A percentile compares a stretch with the other conserved stretches of the same genome.
Evolutionary conservation across 1,284 basidiomycete species (phyloP).

Genomic region (Neotropicomus parvogracilis): DNA sequence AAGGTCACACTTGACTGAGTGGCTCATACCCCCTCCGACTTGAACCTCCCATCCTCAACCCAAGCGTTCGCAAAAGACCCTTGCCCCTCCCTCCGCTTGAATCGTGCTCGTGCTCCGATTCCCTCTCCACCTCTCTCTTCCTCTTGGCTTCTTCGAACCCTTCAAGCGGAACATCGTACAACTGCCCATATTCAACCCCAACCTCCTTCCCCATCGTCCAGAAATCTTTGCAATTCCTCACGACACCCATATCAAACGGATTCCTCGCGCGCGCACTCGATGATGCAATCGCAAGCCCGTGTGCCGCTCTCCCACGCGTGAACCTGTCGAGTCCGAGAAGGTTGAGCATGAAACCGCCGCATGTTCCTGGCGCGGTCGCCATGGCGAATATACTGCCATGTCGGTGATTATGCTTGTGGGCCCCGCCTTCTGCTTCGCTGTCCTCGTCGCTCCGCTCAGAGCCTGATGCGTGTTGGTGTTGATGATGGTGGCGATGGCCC

Average conservation of each 20-base stretch:
- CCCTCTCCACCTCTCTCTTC: conserved; percentile 48
- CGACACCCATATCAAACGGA: conserved; percentile 87
- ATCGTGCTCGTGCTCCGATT: conserved; percentile 43
- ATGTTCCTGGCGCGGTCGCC: conserved; percentile 33
- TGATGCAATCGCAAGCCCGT: conserved; percentile 60
- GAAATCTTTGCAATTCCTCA: conserved; percentile 92
- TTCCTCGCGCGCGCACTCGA: conserved; percentile 53
- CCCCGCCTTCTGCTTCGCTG: conserved; percentile 47
- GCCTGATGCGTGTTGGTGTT: conserved; percentile 37
- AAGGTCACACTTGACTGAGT: conserved; percentile 30
- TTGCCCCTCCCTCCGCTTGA: conserved; percentile 38
- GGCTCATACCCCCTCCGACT: conserved; percentile 36
- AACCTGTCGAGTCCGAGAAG: conserved; percentile 91
- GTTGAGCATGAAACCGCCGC: conserved; percentile 72
- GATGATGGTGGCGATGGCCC: conserved; percentile 59
- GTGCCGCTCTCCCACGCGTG: conserved; percentile 83
- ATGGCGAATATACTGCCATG: conserved; percentile 38
- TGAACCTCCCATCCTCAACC: conserved; percentile 40
- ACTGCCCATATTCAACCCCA: conserved; percentile 82
- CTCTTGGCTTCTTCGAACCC: conserved; percentile 73
- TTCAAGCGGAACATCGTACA: conserved; percentile 88
- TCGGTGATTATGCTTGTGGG: conserved; percentile 39
- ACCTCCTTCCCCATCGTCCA: conserved; percentile 85
- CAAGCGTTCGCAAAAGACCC: conserved; percentile 38
- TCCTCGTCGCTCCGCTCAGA: conserved; percentile 51